A percentile compares a stretch with the other conserved stretches of the same genome.
These are phyloP conservation scores for Xylaria sp. DNA, from an alignment of 2,329 filamentous ascomycete species.

Conservation along the genomic window DNA sequence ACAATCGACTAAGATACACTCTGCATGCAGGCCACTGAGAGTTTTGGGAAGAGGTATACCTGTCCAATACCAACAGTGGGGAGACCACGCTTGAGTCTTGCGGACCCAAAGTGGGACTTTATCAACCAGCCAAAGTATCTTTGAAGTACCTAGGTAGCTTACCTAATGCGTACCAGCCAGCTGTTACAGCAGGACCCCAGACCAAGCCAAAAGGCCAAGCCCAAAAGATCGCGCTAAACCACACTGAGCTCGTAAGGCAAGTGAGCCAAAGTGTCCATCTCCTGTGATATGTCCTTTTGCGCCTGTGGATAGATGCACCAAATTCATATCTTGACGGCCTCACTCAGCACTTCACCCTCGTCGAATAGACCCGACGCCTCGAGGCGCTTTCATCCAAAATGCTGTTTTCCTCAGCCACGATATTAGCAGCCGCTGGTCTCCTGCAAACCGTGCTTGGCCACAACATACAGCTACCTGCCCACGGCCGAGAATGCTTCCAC, in stretches of 20 bases:
- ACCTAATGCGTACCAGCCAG: not conserved
- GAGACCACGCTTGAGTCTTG: conserved; percentile 6
- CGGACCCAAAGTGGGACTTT: conserved; percentile 24
- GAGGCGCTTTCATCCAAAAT: conserved; percentile 49
- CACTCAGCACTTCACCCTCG: conserved; percentile 17
- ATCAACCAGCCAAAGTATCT: conserved; percentile 23
- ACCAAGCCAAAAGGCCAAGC: not conserved
- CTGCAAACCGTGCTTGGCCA: conserved; percentile 73
- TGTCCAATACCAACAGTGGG: conserved; percentile 31
- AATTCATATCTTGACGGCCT: conserved; percentile 24
- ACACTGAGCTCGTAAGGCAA: not conserved
- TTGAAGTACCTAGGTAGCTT: conserved; percentile 1
- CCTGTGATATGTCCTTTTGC: conserved; percentile 29
- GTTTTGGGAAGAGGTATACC: conserved; percentile 30
- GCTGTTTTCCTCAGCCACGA: conserved; percentile 57
- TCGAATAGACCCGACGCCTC: conserved; percentile 26
- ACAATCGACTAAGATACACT: not conserved
- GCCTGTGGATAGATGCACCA: conserved; percentile 11
- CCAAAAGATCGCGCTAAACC: not conserved
- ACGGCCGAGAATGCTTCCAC: conserved; percentile 98
- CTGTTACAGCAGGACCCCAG: not conserved
- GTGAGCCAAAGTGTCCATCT: conserved; percentile 47
- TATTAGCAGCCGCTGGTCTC: conserved; percentile 65
- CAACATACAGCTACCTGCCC: conserved; percentile 94
- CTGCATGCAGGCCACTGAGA: conserved; percentile 14